phyloP scores from a whole-genome alignment of 805 yeast genomes.

The Alloascoidea africana region DNA sequence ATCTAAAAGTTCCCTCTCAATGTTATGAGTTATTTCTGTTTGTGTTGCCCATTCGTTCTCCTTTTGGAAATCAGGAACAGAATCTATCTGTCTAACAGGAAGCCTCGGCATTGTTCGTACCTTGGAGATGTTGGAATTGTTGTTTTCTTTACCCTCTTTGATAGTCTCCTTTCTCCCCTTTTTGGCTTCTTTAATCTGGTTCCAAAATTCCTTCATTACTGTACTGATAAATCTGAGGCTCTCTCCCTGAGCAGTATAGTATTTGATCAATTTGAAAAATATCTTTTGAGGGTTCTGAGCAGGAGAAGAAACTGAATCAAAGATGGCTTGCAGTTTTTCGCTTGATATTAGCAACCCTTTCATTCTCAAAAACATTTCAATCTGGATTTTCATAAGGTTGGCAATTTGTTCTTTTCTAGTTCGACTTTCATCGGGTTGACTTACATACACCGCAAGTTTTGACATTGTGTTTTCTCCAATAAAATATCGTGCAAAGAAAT shows the following conservation, averaged over 20 bases:
- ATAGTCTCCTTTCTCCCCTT: background rate
- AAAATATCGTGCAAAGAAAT: background rate
- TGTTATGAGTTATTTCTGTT: background rate
- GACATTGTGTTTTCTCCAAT: background rate
- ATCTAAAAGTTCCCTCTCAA: background rate
- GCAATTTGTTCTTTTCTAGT: constrained; percentile 24
- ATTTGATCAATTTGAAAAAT: constrained; percentile 25
- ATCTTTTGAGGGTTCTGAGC: constrained; percentile 19
- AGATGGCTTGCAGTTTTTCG: constrained; percentile 22
- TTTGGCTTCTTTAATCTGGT: background rate
- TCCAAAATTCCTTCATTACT: background rate
- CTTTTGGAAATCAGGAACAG: background rate
- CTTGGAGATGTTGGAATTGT: background rate
- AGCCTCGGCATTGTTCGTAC: background rate
- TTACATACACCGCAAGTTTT: background rate
- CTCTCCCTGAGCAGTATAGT: constrained; percentile 60
- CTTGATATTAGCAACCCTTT: constrained; percentile 31
- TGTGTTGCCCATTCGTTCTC: background rate
- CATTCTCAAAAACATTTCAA: constrained; percentile 28
- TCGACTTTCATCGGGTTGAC: constrained; percentile 2
- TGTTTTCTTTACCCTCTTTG: background rate
- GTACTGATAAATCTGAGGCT: constrained; percentile 93
- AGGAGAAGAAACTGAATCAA: constrained; percentile 17
- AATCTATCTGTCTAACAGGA: too few relatives aligned
- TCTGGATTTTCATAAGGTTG: constrained; percentile 21